These are phyloP conservation scores for Gliomastix tumulicola DNA, from an alignment of 2,329 filamentous ascomycete species.

Conservation along the genomic window DNA sequence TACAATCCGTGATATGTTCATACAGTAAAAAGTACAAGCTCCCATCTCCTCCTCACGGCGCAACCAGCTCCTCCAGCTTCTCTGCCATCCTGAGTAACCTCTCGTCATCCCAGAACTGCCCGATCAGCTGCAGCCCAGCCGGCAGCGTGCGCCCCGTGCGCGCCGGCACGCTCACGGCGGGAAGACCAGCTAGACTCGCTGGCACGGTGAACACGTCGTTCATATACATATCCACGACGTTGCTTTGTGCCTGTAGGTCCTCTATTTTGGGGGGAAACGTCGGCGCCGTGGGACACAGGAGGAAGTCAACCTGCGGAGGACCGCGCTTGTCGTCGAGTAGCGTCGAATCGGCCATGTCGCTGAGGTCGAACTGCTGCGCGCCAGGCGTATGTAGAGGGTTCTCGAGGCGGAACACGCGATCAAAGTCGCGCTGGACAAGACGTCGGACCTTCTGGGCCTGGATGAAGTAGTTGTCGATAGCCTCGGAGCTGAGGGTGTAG, in stretches of 20 bases:
- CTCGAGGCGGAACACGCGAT: conserved; percentile 61
- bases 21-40: no score
- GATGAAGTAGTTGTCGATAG: conserved; percentile 94
- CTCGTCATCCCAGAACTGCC: conserved; percentile 73
- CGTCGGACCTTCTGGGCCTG: conserved; percentile 84
- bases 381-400: conserved; percentile 59
- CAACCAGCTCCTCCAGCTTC: conserved; percentile 25
- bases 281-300: conserved; percentile 83
- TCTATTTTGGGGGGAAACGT: conserved; percentile 61
- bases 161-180: conserved; percentile 74
- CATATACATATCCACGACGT: conserved; percentile 70
- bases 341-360: conserved; percentile 49
- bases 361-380: conserved; percentile 50
- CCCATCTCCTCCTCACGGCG: conserved; percentile 6
- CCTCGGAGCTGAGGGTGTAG: conserved; percentile 82
- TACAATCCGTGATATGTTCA: no score
- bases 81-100: conserved; percentile 53
- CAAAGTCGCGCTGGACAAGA: conserved; percentile 80
- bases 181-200: conserved; percentile 84
- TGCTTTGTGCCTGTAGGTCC: conserved; percentile 45
- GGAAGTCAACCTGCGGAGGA: conserved; percentile 67
- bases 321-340: conserved; percentile 48
- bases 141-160: conserved; percentile 20
- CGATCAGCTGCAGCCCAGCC: conserved; percentile 66
- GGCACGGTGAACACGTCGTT: conserved; percentile 97